Evolutionary conservation across 306 rosid species (phyloP).

Genomic region (Trifolium repens): DNA sequence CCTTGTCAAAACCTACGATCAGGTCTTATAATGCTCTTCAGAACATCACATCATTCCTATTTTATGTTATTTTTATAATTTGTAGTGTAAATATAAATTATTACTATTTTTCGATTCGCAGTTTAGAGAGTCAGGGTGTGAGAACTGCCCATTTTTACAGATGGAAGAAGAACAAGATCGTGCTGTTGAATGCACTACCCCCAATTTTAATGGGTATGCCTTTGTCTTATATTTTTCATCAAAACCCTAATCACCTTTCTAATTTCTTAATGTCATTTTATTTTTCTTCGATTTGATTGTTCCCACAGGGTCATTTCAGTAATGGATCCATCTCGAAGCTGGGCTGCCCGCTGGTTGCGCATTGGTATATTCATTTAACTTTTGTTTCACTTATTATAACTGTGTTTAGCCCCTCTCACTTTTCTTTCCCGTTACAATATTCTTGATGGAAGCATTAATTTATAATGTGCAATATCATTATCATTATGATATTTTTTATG

Average conservation of each 20-base stretch:
- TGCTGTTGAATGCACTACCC: slow-evolving; percentile 87
- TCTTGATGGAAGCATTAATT: background rate
- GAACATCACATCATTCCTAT: background rate
- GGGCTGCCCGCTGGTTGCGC: slow-evolving; percentile 97
- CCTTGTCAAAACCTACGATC: slow-evolving; percentile 97
- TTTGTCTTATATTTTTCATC: background rate
- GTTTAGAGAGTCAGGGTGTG: slow-evolving; percentile 93
- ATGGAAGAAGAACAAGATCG: slow-evolving; percentile 93
- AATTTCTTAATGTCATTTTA: slow-evolving; percentile 1
- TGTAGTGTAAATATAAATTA: background rate
- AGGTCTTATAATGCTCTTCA: slow-evolving; percentile 49
- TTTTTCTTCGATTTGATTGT: slow-evolving; percentile 29
- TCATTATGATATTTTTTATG: too few relatives aligned
- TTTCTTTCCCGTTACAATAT: slow-evolving; percentile 23
- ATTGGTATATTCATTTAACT: slow-evolving; percentile 61
- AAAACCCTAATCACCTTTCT: slow-evolving; percentile 19
- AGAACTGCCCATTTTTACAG: slow-evolving; percentile 91
- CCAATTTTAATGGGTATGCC: slow-evolving; percentile 88
- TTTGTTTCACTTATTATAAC: background rate
- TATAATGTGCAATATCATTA: background rate
- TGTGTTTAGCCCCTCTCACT: background rate
- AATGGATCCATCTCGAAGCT: slow-evolving; percentile 90
- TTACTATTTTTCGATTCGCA: slow-evolving; percentile 40
- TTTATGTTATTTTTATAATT: too few relatives aligned
- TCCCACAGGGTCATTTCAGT: slow-evolving; percentile 74